Base-by-base conservation (phyloP, 164 flowering plant species). In the Chloranthus sessilifolius region DNA sequence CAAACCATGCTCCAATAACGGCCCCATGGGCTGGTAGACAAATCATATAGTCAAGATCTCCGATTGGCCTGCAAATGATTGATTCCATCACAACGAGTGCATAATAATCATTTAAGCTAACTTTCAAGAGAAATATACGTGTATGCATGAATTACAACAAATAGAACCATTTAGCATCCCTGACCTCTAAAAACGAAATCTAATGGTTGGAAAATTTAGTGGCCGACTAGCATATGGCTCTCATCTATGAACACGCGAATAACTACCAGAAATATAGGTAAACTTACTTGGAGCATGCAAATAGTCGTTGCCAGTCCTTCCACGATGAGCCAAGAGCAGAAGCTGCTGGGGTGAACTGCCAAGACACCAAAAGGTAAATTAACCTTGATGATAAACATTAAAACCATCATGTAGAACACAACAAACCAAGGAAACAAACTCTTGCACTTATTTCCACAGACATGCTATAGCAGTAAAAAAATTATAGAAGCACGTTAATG, bases 1-100 rank as follows among this genome's bases (percentile, higher is more conserved):
- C 99, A 72, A 92, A 70, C 99, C 99, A 92, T 39, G 91, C 90
- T 45, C 99, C 99, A 54, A 88, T 68, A 52, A 82, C 57, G 58
- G 97, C 84, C 52, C 95, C 99, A 67, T 81, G 80, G 38, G 96
- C 95, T 47, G 95, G 95, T 40, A 86, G 42, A 49, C 91, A 79
- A 25, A 88, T 73, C 79, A 83, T 76, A 53, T 60, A 74, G 45
- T 92, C 99, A 43, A 74, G 31, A 52, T 63, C 6, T 51, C 70
- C 76, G 50, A 30, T 50, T 41, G 92, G 82, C 71, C 98, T 87
- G 71, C 41, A 27, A 47, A n/a, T n/a, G n/a, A n/a, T n/a, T n/a
- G n/a, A n/a, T n/a, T n/a, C n/a, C n/a, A n/a, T n/a, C 27, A 52
- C 49, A 12, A 35, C 7, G 14, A 24, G 5, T 7, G 21, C 35